phyloP scores from a whole-genome alignment of 2,329 filamentous ascomycete genomes.

The Curvularia sp. region DNA sequence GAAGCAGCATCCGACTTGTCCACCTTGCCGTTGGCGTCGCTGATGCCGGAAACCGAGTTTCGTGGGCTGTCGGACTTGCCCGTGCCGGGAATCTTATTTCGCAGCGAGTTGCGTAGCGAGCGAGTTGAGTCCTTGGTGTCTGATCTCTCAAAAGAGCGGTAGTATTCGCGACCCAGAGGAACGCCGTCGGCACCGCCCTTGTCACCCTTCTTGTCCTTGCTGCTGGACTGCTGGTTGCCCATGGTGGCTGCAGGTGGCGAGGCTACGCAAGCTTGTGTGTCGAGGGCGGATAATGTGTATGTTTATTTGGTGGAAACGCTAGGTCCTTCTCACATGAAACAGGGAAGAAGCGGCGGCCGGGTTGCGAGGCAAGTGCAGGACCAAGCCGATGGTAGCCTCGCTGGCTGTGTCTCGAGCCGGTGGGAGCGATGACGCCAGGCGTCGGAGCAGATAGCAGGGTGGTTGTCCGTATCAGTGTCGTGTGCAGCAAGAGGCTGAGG shows the following conservation, averaged over 20 bases:
- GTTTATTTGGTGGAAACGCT: conserved; percentile 15
- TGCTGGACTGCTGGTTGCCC: conserved; percentile 78
- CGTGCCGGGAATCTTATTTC: conserved; percentile 84
- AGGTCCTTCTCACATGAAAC: conserved; percentile 1
- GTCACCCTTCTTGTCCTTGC: conserved; percentile 54
- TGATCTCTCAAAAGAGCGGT: conserved; percentile 88
- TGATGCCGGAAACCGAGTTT: conserved; percentile 68
- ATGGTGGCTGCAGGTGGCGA: conserved; percentile 60
- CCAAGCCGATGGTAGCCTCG: conserved; percentile 19
- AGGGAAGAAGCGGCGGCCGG: conserved; percentile 24
- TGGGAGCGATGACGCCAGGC: conserved; percentile 24
- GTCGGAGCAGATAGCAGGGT: not conserved
- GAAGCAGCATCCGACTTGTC: conserved; percentile 79
- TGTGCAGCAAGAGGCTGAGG: conserved; percentile 15
- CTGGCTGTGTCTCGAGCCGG: conserved; percentile 5
- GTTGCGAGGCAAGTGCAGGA: conserved; percentile 20
- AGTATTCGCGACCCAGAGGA: conserved; percentile 71
- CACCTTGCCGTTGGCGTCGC: conserved; percentile 57
- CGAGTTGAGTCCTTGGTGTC: conserved; percentile 92
- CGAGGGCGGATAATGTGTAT: conserved; percentile 14
- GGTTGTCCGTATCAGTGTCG: not conserved
- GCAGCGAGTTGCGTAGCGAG: conserved; percentile 79
- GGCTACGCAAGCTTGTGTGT: conserved; percentile 17
- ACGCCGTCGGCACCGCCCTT: conserved; percentile 60
- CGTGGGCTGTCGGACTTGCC: conserved; percentile 81